These are phyloP conservation scores for Alternaria arbusti DNA, from an alignment of 2,329 filamentous ascomycete species.

Conservation along the genomic window DNA sequence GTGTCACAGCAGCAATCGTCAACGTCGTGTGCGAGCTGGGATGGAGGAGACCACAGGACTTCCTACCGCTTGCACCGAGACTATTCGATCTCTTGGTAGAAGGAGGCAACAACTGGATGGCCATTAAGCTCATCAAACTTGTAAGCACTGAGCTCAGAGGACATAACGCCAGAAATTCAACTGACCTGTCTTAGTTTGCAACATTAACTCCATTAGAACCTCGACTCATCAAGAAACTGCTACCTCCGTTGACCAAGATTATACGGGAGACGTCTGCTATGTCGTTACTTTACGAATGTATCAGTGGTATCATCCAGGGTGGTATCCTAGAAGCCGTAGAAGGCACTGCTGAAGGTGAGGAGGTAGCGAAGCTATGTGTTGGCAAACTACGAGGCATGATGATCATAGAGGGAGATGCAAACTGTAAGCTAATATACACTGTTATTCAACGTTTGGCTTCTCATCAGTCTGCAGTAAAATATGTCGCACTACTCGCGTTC, in stretches of 20 bases:
- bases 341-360: constrained; percentile 81
- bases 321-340: constrained; percentile 87
- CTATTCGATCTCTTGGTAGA: constrained; percentile 92
- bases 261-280: constrained; percentile 95
- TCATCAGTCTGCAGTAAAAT: constrained; percentile 73
- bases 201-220: constrained; percentile 92
- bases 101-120: constrained; percentile 99
- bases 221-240: constrained; percentile 84
- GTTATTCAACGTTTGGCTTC: constrained; percentile 15
- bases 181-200: constrained; percentile 71
- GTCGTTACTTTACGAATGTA: constrained; percentile 98
- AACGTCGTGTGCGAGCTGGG: constrained; percentile 97
- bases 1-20: constrained; percentile 92
- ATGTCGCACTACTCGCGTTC: constrained; percentile 92
- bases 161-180: not conserved
- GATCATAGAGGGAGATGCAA: constrained; percentile 89
- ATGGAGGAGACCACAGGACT: constrained; percentile 92
- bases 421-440: constrained; percentile 65
- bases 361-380: constrained; percentile 90
- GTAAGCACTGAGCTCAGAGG: constrained; percentile 56
- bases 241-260: constrained; percentile 88
- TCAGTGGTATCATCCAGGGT: constrained; percentile 97
- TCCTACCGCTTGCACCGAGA: constrained; percentile 86
- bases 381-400: constrained; percentile 94
- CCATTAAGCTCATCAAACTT: constrained; percentile 97